These are phyloP conservation scores for Vigna radiata DNA, from an alignment of 306 rosid species.

Conservation along the genomic window DNA sequence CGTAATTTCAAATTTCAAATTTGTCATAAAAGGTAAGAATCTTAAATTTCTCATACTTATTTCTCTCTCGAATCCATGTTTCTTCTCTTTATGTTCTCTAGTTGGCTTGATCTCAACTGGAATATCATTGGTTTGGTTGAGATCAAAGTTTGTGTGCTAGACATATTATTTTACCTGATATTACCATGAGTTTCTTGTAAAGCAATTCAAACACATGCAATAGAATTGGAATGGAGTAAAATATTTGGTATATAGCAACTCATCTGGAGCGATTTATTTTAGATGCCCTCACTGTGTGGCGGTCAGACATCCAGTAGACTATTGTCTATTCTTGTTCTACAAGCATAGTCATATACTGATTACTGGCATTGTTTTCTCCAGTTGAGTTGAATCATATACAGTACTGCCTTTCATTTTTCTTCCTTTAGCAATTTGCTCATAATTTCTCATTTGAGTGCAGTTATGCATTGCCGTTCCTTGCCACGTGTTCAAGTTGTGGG, in stretches of 20 bases:
- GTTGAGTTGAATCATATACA: constrained; percentile 39
- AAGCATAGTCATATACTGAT: neutral
- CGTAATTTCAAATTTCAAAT: no score
- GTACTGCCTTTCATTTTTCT: constrained; percentile 12
- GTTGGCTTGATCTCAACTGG: no score
- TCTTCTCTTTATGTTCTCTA: no score
- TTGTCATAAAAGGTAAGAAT: no score
- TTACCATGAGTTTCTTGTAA: no score
- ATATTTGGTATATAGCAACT: neutral
- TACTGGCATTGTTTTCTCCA: constrained; percentile 14
- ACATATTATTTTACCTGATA: no score
- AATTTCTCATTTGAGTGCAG: constrained; percentile 54
- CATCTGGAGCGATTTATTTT: neutral
- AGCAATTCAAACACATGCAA: neutral
- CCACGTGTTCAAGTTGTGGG: constrained; percentile 94
- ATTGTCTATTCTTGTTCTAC: neutral
- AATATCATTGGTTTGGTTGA: no score
- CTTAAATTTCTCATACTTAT: no score
- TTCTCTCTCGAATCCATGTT: no score
- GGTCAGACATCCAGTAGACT: neutral
- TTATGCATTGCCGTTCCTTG: constrained; percentile 96
- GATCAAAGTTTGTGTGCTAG: no score
- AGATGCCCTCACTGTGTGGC: neutral
- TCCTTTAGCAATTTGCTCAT: constrained; percentile 30
- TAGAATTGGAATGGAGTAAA: neutral